Evolutionary conservation across 148 eudicot genomes (phyloP).

Genomic region (Heliosperma pusillum): DNA sequence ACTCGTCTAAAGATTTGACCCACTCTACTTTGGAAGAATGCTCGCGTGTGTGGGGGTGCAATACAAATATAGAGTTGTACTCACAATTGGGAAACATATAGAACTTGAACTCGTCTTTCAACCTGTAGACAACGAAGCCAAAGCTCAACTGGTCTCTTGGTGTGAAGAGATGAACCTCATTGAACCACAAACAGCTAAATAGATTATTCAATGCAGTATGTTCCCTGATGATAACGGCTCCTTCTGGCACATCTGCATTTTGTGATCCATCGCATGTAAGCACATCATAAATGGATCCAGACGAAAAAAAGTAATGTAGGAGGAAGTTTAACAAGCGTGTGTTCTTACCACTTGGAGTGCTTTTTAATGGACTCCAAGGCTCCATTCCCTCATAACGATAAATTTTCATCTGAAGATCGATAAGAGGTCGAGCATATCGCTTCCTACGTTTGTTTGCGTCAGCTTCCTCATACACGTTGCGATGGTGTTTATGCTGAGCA

Average conservation of each 20-base stretch:
- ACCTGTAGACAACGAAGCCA: constrained; percentile 79
- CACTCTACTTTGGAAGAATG: constrained; percentile 93
- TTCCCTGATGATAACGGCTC: constrained; percentile 87
- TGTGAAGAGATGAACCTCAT: constrained; percentile 89
- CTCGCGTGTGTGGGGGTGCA: constrained; percentile 90
- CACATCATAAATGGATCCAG: neutral
- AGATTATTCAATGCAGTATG: constrained; percentile 79
- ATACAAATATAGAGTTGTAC: constrained; percentile 68
- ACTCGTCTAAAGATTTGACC: constrained; percentile 76
- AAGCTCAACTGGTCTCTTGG: constrained; percentile 98
- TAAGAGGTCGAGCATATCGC: constrained; percentile 92
- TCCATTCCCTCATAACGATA: constrained; percentile 85
- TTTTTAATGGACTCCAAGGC: constrained; percentile 76
- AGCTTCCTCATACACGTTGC: constrained; percentile 86
- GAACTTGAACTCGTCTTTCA: constrained; percentile 58
- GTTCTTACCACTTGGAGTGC: constrained; percentile 68
- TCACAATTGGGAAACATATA: constrained; percentile 96
- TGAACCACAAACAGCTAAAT: constrained; percentile 98
- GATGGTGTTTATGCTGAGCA: constrained; percentile 97
- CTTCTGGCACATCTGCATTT: constrained; percentile 94
- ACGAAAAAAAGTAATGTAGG: neutral
- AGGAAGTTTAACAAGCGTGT: neutral
- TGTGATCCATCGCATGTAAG: neutral
- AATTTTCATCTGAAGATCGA: constrained; percentile 93
- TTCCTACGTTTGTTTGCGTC: constrained; percentile 97